Evolutionary conservation across 805 yeast genomes (phyloP).

Genomic region (Spathaspora hagerdaliae): DNA sequence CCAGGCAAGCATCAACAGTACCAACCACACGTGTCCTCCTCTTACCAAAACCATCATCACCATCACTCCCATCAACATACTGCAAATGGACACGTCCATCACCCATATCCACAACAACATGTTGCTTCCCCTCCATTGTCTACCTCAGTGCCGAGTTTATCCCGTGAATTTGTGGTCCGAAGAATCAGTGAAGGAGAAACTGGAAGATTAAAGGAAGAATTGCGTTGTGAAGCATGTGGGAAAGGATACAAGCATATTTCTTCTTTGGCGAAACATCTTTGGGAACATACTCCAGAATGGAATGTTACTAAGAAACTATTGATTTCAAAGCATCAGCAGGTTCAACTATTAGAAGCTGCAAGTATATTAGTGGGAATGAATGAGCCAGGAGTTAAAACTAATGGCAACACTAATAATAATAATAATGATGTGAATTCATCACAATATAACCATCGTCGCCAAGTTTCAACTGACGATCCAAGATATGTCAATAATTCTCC

Average conservation of each 20-base stretch:
- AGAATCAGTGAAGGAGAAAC: constrained; percentile 84
- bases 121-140: constrained; percentile 8
- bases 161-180: constrained; percentile 73
- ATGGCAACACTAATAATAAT: background rate
- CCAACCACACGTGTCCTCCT: constrained; percentile 10
- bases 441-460: background rate
- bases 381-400: constrained; percentile 22
- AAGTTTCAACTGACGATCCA: background rate
- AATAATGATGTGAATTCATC: too few species aligned
- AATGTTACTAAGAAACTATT: constrained; percentile 75
- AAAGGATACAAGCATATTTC: constrained; percentile 87
- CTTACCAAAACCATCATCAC: constrained; percentile 6
- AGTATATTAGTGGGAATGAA: constrained; percentile 75
- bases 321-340: constrained; percentile 86
- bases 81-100: constrained; percentile 5
- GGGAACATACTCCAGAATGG: constrained; percentile 98
- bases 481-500: constrained; percentile 4
- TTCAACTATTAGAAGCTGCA: constrained; percentile 75
- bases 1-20: constrained; percentile 21
- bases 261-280: constrained; percentile 80
- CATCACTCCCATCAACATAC: constrained; percentile 2
- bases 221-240: constrained; percentile 88
- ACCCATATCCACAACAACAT: constrained; percentile 2
- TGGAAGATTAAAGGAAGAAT: constrained; percentile 77
- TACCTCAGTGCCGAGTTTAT: constrained; percentile 41